Conservation (phyloP, 441 rosid species). For the Mallotus japonicus region DNA sequence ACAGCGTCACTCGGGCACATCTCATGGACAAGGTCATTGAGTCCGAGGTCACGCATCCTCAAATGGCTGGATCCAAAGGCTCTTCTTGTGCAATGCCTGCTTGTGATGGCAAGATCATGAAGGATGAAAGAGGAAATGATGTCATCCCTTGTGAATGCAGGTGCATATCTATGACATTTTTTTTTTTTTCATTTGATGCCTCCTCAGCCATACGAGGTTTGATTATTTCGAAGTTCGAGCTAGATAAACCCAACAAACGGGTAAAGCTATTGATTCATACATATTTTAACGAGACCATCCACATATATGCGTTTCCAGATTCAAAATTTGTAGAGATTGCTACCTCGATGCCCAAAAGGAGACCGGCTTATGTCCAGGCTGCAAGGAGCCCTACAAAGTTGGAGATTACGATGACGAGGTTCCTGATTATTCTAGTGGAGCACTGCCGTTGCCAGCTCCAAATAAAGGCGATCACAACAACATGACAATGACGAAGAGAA, state of each 20-base stretch:
- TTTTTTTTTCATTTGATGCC: too few relatives aligned
- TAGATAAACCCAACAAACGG: too few relatives aligned
- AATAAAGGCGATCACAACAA: conserved; percentile 42
- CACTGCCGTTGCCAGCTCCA: conserved; percentile 73
- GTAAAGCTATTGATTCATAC: too few relatives aligned
- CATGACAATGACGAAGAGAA: conserved; percentile 87
- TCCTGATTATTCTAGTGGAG: conserved; percentile 53
- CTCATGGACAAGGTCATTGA: conserved; percentile 95
- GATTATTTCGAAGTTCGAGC: too few relatives aligned
- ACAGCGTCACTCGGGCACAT: conserved; percentile 86
- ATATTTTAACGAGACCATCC: too few relatives aligned
- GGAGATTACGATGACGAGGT: conserved; percentile 72
- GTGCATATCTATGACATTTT: conserved; percentile 19
- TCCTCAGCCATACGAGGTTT: too few relatives aligned
- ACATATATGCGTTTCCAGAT: conserved; percentile 34
- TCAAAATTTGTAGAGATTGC: conserved; percentile 90
- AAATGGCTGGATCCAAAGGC: conserved; percentile 88
- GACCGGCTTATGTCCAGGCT: conserved; percentile 74
- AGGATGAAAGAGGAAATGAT: conserved; percentile 79
- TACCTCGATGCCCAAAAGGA: conserved; percentile 83
- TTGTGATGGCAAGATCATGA: conserved; percentile 84
- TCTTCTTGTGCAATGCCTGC: conserved; percentile 76
- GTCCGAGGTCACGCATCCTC: conserved; percentile 81
- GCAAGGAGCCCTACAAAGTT: conserved; percentile 72
- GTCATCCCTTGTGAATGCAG: conserved; percentile 82